These are phyloP conservation scores for Brassica carinata DNA, from an alignment of 345 rosid genomes.

Conservation along the genomic window DNA sequence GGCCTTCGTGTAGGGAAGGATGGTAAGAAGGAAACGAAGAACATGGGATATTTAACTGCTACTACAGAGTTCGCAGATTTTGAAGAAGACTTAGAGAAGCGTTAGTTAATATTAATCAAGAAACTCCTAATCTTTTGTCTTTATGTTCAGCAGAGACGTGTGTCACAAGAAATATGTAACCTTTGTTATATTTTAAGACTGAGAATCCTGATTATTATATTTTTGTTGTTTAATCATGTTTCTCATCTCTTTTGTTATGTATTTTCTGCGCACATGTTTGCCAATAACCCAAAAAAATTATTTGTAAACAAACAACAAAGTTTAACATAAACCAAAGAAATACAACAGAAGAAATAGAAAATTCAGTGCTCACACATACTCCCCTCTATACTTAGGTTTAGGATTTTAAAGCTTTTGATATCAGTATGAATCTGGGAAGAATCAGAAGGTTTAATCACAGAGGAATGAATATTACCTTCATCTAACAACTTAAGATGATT, in stretches of 20 bases:
- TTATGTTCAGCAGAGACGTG: slow-evolving; percentile 32
- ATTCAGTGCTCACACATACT: slow-evolving; percentile 59
- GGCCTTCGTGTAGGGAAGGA: slow-evolving; percentile 30
- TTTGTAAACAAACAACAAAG: background rate
- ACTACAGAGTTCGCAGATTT: no score
- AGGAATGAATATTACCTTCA: slow-evolving; percentile 85
- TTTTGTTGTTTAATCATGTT: slow-evolving; percentile 8
- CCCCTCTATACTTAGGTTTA: slow-evolving; percentile 85
- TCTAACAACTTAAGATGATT: slow-evolving; percentile 92
- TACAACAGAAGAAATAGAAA: slow-evolving; percentile 23
- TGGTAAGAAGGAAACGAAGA: slow-evolving; percentile 33
- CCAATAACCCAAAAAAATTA: background rate
- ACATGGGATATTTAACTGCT: background rate
- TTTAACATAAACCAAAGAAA: background rate
- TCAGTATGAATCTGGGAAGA: slow-evolving; percentile 44
- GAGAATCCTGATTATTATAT: slow-evolving; percentile 12
- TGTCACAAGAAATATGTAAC: slow-evolving; percentile 20
- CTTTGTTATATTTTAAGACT: background rate
- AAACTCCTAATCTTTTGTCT: slow-evolving; percentile 21
- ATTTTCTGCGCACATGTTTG: background rate
- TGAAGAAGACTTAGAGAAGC: slow-evolving; percentile 28
- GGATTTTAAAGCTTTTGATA: slow-evolving; percentile 50
- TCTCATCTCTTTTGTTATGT: background rate
- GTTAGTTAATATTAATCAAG: slow-evolving; percentile 22
- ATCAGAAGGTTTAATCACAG: slow-evolving; percentile 68